phyloP scores from a whole-genome alignment of 2,329 filamentous ascomycete genomes.

The Fusarium dlaminii region DNA sequence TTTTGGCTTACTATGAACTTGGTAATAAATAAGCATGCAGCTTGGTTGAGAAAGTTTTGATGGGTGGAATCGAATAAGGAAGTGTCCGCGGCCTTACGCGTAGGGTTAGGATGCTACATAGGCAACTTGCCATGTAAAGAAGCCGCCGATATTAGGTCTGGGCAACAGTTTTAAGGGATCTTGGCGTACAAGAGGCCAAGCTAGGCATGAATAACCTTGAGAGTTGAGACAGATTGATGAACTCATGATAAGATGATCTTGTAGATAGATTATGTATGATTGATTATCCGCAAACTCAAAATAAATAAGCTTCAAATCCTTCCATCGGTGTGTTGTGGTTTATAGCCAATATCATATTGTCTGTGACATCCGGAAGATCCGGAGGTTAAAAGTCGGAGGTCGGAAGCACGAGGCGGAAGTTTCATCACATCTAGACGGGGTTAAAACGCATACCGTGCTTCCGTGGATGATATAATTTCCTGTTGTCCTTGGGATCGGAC shows the following conservation, averaged over 20 bases:
- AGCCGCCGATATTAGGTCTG: background rate
- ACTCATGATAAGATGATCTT: background rate
- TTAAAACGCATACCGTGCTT: slow-evolving; percentile 10
- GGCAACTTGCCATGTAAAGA: background rate
- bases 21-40: background rate
- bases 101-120: background rate
- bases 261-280: background rate
- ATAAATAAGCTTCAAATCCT: background rate
- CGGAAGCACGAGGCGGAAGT: slow-evolving; percentile 1
- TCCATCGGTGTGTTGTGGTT: background rate
- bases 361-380: slow-evolving; percentile 13
- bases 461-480: background rate
- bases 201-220: background rate
- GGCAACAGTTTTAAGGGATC: background rate
- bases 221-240: background rate
- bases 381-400: slow-evolving; percentile 4
- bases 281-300: background rate
- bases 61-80: background rate
- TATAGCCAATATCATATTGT: background rate
- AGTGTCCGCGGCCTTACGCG: background rate
- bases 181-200: slow-evolving; percentile 1
- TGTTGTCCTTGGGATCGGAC: background rate
- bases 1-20: background rate
- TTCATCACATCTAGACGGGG: background rate
- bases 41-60: background rate